Evolutionary conservation across 140 eudicot genomes (phyloP).

Genomic region (Flaveria floridana): DNA sequence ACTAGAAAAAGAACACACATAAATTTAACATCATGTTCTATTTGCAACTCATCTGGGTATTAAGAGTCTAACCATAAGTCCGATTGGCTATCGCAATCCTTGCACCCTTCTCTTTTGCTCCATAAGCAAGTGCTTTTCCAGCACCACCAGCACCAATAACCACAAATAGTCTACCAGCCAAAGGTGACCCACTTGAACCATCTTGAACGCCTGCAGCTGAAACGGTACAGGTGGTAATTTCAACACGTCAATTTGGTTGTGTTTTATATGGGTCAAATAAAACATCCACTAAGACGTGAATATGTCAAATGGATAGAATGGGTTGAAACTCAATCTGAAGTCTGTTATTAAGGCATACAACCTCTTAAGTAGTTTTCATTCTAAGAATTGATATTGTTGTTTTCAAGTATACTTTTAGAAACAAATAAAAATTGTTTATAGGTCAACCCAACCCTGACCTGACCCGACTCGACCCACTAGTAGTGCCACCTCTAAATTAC

Average conservation of each 20-base stretch:
- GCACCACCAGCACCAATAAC: slow-evolving; percentile 98
- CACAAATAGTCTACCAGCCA: slow-evolving; percentile 72
- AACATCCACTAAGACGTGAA: not conserved
- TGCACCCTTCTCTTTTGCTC: slow-evolving; percentile 95
- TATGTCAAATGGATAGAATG: not conserved
- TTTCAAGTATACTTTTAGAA: not conserved
- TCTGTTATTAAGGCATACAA: not conserved
- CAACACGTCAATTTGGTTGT: not conserved
- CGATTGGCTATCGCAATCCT: slow-evolving; percentile 89
- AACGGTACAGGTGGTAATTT: not conserved
- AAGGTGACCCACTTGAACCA: slow-evolving; percentile 54
- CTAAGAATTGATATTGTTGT: not conserved
- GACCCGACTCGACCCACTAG: not conserved
- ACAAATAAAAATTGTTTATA: not conserved
- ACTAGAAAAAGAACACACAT: not conserved
- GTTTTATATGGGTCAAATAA: slow-evolving; percentile 4
- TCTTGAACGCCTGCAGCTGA: slow-evolving; percentile 32
- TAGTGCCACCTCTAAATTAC: slow-evolving; percentile 1
- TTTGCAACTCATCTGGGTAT: not conserved
- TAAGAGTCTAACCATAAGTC: slow-evolving; percentile 63
- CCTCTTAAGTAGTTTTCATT: not conserved
- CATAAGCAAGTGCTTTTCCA: slow-evolving; percentile 90
- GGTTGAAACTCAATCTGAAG: not conserved
- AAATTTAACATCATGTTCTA: slow-evolving; percentile 4
- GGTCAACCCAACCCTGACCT: slow-evolving; percentile 2